Base-by-base conservation (phyloP, 1,139 yeast species). In the Martiniozyma asiatica region DNA sequence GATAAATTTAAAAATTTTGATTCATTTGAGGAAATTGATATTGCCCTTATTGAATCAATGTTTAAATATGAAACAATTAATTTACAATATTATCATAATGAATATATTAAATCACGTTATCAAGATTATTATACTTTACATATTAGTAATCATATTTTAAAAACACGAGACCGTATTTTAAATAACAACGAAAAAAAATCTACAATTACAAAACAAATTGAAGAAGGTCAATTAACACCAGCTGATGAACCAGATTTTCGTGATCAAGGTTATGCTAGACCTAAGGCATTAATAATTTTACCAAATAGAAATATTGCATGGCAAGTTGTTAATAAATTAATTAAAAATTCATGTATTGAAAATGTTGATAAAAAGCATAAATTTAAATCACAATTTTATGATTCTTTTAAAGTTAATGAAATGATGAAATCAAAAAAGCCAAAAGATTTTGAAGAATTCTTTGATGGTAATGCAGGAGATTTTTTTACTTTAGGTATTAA, bases 231-330 rank as follows among this genome's bases (percentile, higher is more conserved):
- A 22, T 20, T 52, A 14, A 49, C 41, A 19, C 51, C 51, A 0
- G 50, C 44, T 2, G 61, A 58, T 12, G 58, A 63, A 19, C 44
- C 47, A 9, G 95, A 84, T 45, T 63, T 68, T 37, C 61, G 93
- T 36, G 98, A 89, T 51, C 98, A 89, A 53, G 97, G 98, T 11
- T 92, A 85, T 49, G 87, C 96, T 0, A 66, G 97, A 38, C 94
- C 98, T 1, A 87, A 85, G 48, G 87, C 79, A 2, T 59, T 89
- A 34, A 72, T 89, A 5, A 56, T 89, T 22, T 59, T 84, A 28
- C 97, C 99, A 7, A 84, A 95, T 0, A 68, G 95, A 48, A 70
- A 85, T 42, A 62, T 80, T 3, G 84, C 93, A 27, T 72, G 71
- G 49, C 73, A 74, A 34, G 63, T 82, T 14, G 72, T 87, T n/a